These are phyloP conservation scores for Chimonanthus praecox DNA, from an alignment of 164 flowering plant genomes.

Conservation along the genomic window DNA sequence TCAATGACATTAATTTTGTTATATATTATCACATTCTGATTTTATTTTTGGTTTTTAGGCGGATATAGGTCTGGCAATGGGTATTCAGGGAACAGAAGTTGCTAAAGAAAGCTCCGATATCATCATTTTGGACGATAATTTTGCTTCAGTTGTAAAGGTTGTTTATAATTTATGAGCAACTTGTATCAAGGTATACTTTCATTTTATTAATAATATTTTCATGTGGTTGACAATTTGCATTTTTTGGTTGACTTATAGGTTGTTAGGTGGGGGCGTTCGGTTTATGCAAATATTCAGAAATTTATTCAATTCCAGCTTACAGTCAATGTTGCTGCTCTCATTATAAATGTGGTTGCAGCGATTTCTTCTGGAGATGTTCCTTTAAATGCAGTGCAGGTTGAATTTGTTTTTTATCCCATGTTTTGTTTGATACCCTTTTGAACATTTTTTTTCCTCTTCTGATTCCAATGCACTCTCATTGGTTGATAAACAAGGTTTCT, in stretches of 20 bases:
- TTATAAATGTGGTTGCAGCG: slow-evolving; percentile 86
- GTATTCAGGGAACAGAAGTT: slow-evolving; percentile 93
- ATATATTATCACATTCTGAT: neutral
- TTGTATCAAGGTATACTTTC: neutral
- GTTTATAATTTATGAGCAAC: slow-evolving; percentile 4
- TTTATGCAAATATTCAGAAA: slow-evolving; percentile 94
- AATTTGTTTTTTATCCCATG: neutral
- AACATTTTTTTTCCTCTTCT: too few species aligned
- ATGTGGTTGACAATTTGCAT: neutral
- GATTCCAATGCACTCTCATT: neutral
- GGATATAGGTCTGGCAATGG: slow-evolving; percentile 98
- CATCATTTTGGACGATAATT: slow-evolving; percentile 94
- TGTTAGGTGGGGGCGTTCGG: slow-evolving; percentile 97
- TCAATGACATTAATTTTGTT: neutral
- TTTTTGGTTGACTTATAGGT: slow-evolving; percentile 40
- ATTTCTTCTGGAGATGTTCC: slow-evolving; percentile 84
- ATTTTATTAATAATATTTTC: neutral
- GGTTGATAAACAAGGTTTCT: neutral
- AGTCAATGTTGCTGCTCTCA: slow-evolving; percentile 89
- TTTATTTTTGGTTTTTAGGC: slow-evolving; percentile 43
- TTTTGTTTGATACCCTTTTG: neutral
- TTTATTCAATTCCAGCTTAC: slow-evolving; percentile 97
- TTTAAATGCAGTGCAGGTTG: slow-evolving; percentile 88
- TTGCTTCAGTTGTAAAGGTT: slow-evolving; percentile 93
- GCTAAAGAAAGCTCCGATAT: slow-evolving; percentile 98